These are phyloP conservation scores for Cnidoscolus chayamansa DNA, from an alignment of 441 rosid species.

Conservation along the genomic window DNA sequence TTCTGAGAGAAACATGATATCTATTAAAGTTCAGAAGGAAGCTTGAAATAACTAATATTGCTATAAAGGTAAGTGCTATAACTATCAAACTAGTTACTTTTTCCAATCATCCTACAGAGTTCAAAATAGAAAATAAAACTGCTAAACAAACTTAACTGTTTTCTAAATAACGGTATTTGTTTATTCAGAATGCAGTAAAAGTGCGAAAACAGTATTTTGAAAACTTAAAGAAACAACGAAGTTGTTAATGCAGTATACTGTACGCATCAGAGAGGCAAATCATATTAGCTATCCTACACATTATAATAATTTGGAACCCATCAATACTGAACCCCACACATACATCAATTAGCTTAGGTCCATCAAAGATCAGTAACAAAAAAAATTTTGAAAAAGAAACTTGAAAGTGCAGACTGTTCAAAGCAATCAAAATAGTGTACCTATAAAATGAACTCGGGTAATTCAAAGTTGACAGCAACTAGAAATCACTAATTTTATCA, in stretches of 20 bases:
- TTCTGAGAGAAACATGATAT: conserved; percentile 39
- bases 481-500: background rate
- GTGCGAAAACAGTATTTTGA: background rate
- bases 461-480: background rate
- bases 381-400: background rate
- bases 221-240: background rate
- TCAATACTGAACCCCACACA: background rate
- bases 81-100: conserved; percentile 3
- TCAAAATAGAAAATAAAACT: background rate
- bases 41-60: conserved; percentile 1
- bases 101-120: background rate
- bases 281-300: background rate
- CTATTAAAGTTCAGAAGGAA: background rate
- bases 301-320: background rate
- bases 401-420: background rate
- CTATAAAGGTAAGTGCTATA: background rate
- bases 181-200: background rate
- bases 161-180: background rate
- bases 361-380: background rate
- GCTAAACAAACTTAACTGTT: background rate
- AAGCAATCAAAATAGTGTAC: background rate
- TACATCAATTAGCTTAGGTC: background rate
- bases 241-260: conserved; percentile 1
- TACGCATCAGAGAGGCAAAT: background rate
- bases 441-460: background rate